Evolutionary conservation across 805 yeast species (phyloP).

Genomic region (Ogataea trehalophila): DNA sequence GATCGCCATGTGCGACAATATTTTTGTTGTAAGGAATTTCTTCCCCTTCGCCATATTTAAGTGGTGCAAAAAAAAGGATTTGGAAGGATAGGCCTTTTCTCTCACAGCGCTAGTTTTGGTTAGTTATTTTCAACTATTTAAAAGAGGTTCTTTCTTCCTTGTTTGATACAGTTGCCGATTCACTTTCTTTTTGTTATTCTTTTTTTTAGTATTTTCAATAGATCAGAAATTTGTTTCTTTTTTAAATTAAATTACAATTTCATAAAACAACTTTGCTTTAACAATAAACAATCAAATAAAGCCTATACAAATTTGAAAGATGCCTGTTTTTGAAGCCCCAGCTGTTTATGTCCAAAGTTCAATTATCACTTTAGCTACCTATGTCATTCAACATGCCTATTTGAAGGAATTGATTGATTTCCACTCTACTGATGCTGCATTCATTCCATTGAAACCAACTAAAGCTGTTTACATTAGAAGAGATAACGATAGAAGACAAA

Average conservation of each 20-base stretch:
- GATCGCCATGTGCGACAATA: not conserved
- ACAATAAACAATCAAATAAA: not conserved
- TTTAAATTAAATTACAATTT: too few relatives aligned
- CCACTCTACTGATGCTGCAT: constrained; percentile 36
- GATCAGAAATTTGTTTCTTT: too few relatives aligned
- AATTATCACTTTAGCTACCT: constrained; percentile 36
- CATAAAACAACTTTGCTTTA: not conserved
- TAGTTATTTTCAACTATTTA: not conserved
- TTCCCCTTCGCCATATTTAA: not conserved
- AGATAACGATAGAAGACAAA: constrained; percentile 41
- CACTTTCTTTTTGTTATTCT: too few relatives aligned
- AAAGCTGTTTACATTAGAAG: constrained; percentile 44
- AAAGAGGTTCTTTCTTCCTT: too few relatives aligned
- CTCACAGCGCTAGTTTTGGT: not conserved
- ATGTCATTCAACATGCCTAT: constrained; percentile 38
- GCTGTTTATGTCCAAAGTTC: constrained; percentile 41
- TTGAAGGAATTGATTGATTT: constrained; percentile 35
- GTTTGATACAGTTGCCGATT: too few relatives aligned
- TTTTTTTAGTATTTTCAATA: too few relatives aligned
- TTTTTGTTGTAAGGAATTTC: not conserved
- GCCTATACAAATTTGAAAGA: constrained; percentile 5
- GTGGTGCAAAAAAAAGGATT: not conserved
- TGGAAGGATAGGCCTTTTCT: not conserved
- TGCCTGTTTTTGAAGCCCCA: constrained; percentile 44
- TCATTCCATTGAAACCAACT: constrained; percentile 37